Evolutionary conservation across 2,329 filamentous ascomycete genomes (phyloP).

Genomic region (Colletotrichum higginsianum): DNA sequence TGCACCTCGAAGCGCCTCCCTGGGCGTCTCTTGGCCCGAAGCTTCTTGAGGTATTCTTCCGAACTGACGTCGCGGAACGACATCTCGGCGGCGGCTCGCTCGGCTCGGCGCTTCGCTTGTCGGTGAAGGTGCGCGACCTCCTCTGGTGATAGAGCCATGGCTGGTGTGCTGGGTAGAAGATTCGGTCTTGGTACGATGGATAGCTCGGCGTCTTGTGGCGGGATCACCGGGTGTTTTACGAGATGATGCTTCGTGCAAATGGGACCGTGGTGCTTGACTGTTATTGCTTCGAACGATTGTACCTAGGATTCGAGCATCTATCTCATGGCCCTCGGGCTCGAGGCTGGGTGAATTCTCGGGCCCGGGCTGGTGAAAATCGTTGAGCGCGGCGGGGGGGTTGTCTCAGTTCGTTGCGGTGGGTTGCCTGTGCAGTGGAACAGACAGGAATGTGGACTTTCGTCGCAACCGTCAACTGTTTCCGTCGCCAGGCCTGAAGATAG

Average conservation of each 20-base stretch:
- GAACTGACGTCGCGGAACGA: conserved; percentile 32
- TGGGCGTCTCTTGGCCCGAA: conserved; percentile 33
- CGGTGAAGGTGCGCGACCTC: conserved; percentile 29
- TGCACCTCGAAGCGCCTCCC: conserved; percentile 24
- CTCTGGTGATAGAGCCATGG: conserved; percentile 29
- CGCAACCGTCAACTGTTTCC: background rate
- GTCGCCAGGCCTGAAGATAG: background rate
- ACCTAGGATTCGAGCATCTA: background rate
- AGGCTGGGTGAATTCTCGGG: background rate
- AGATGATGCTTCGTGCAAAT: background rate
- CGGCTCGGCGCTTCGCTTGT: conserved; percentile 34
- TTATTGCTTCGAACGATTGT: background rate
- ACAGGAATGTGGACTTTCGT: background rate
- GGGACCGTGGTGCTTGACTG: too few relatives aligned
- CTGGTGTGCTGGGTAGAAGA: background rate
- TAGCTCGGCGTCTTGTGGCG: background rate
- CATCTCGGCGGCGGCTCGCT: conserved; percentile 38
- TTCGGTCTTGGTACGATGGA: background rate
- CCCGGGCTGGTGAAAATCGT: background rate
- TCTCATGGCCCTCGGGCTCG: background rate
- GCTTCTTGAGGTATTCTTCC: conserved; percentile 30
- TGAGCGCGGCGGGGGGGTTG: conserved; percentile 20
- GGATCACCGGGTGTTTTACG: background rate
- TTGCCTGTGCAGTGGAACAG: background rate
- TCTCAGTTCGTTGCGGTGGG: conserved; percentile 18